phyloP scores from a whole-genome alignment of 495 filamentous ascomycete genomes.

The Lindgomyces ingoldianus region DNA sequence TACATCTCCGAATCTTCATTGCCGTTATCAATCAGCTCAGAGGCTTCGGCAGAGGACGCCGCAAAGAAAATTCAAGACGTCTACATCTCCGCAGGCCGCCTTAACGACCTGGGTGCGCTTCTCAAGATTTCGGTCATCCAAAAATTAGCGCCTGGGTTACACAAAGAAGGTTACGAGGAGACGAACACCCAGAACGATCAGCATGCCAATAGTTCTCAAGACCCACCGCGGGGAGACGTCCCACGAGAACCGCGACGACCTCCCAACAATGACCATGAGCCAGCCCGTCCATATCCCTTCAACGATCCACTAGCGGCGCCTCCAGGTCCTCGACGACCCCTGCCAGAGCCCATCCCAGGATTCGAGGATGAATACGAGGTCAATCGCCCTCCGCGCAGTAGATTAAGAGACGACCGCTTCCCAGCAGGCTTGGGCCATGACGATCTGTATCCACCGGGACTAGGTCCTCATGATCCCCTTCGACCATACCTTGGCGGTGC shows the following conservation, averaged over 20 bases:
- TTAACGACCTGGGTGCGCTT: slow-evolving; percentile 65
- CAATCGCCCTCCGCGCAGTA: slow-evolving; percentile 62
- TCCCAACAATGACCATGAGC: slow-evolving; percentile 50
- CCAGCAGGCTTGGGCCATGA: slow-evolving; percentile 71
- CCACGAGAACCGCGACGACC: slow-evolving; percentile 51
- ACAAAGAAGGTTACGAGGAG: slow-evolving; percentile 76
- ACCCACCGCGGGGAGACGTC: slow-evolving; percentile 33
- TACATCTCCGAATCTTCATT: slow-evolving; percentile 68
- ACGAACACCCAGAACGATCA: slow-evolving; percentile 1
- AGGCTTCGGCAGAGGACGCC: slow-evolving; percentile 34
- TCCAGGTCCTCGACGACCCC: slow-evolving; percentile 67
- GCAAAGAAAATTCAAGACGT: slow-evolving; percentile 58
- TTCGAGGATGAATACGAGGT: slow-evolving; percentile 96
- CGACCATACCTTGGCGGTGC: slow-evolving; percentile 60
- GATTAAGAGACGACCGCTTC: slow-evolving; percentile 43
- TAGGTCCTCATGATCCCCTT: slow-evolving; percentile 83
- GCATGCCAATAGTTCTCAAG: neutral
- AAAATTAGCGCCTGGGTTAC: slow-evolving; percentile 69
- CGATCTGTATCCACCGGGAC: slow-evolving; percentile 83
- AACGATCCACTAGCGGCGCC: slow-evolving; percentile 64
- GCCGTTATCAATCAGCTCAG: slow-evolving; percentile 48
- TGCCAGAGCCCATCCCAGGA: slow-evolving; percentile 63
- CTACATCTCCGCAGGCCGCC: slow-evolving; percentile 70
- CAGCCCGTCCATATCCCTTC: slow-evolving; percentile 66
- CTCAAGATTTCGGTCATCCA: slow-evolving; percentile 80